Conservation (phyloP, 1,284 basidiomycete genomes). For the Cryptococcus sp. region DNA sequence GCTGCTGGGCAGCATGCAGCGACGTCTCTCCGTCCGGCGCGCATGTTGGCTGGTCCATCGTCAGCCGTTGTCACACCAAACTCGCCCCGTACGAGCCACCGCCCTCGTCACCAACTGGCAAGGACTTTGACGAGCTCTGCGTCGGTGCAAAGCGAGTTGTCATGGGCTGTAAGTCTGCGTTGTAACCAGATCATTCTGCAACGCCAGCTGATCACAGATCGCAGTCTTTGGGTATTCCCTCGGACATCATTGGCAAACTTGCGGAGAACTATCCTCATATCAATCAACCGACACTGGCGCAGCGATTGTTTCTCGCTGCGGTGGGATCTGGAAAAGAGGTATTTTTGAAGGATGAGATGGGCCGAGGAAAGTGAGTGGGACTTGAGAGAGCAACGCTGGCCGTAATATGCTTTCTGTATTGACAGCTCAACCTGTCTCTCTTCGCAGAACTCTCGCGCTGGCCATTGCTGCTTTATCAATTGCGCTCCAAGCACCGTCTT, state of each 20-base stretch:
- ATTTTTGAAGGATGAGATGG: constrained; percentile 39
- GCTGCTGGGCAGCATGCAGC: no score
- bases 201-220: not conserved
- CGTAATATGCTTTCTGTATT: not conserved
- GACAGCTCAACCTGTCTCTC: not conserved
- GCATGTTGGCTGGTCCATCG: no score
- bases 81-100: no score
- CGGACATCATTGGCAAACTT: constrained; percentile 1
- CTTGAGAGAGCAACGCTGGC: no score
- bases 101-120: no score
- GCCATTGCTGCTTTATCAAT: constrained; percentile 29
- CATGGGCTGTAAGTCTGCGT: not conserved
- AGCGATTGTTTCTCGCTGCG: constrained; percentile 32
- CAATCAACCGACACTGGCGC: constrained; percentile 32
- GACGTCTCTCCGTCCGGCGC: no score
- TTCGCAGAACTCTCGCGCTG: constrained; percentile 25
- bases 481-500: constrained; percentile 2
- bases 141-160: not conserved
- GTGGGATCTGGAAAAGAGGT: constrained; percentile 32
- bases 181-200: not conserved
- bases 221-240: constrained; percentile 12
- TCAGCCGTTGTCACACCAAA: no score
- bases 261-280: constrained; percentile 25
- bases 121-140: no score
- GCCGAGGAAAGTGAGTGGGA: constrained; percentile 40